phyloP scores from a whole-genome alignment of 2,329 filamentous ascomycete genomes.

The Lachnellula arida region DNA sequence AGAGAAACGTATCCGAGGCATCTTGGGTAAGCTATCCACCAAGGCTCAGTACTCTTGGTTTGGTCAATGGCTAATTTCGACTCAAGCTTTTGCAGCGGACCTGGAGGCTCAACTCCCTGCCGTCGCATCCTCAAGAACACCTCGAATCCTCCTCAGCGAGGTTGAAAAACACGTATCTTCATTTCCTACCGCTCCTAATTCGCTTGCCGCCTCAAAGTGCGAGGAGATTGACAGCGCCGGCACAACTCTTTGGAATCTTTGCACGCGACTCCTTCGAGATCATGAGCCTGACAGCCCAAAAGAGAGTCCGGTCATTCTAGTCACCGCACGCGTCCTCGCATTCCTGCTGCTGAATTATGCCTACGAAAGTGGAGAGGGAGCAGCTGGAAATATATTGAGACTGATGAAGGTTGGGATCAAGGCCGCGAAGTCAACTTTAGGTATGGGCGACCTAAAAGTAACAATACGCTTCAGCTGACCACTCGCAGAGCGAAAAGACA shows the following conservation, averaged over 20 bases:
- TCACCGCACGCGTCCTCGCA: constrained; percentile 48
- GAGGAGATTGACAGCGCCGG: constrained; percentile 51
- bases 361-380: constrained; percentile 33
- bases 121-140: constrained; percentile 13
- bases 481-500: constrained; percentile 35
- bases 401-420: constrained; percentile 65
- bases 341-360: constrained; percentile 64
- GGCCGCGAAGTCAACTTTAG: constrained; percentile 58
- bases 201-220: constrained; percentile 32
- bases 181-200: constrained; percentile 31
- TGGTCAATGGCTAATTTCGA: neutral
- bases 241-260: constrained; percentile 62
- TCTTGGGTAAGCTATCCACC: constrained; percentile 29
- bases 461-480: constrained; percentile 3
- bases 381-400: constrained; percentile 43
- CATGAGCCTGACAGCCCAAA: constrained; percentile 23
- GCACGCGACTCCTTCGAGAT: constrained; percentile 46
- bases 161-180: constrained; percentile 37
- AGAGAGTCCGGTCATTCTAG: constrained; percentile 20
- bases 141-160: constrained; percentile 34
- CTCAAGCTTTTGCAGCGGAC: constrained; percentile 24
- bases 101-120: constrained; percentile 22
- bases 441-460: constrained; percentile 34
- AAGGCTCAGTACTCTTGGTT: constrained; percentile 13
- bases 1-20: constrained; percentile 30